Base-by-base conservation (phyloP, 2,329 filamentous ascomycete species). In the Neonectria coccinea region DNA sequence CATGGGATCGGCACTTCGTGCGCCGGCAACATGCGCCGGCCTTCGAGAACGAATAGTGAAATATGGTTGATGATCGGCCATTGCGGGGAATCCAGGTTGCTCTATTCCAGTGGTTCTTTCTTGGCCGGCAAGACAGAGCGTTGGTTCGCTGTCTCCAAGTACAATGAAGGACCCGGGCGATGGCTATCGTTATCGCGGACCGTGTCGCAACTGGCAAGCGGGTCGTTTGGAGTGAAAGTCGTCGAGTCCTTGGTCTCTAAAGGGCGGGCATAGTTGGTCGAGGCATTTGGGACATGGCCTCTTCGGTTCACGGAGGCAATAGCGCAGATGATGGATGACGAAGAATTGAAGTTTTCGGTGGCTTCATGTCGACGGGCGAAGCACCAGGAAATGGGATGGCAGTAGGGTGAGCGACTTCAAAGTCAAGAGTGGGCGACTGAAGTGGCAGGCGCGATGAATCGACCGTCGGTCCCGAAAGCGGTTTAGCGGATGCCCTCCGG, bases 41-140 rank as follows among this genome's bases (percentile, higher is more conserved):
- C 80, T 77, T 71, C 84, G 79, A 59, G 85, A 83, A 72, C 82
- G 81, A 70, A 88, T 83, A 47, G 85, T 86, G 60, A 86, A 79
- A 72, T 87, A 88, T 16, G 84, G 81, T 64, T 80, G 78, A 50
- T 80, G 77, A 59, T 82, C 79, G 61, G 77, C 77, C 82, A 84
- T 84, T 42, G 33, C 53, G 58, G 52, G 27, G 55, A 63, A 62
- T 61, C 5, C 1, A 22, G 29, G 11, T 12, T 58, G 14, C 8
- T 41, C 45, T n/a, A 42, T 22, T 48, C 47, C 56, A 14, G 45
- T 50, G 47, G 44, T 61, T 33, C 33, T 53, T 50, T 39, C 27
- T 53, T 50, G 59, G 53, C n/a, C 12, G 42, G 36, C 25, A 44
- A 57, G 64, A 62, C 62, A 51, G 51, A 64, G 41, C 53, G 51